phyloP scores from a whole-genome alignment of 108 stramenopile genomes.

The Thalassiosira profunda region DNA sequence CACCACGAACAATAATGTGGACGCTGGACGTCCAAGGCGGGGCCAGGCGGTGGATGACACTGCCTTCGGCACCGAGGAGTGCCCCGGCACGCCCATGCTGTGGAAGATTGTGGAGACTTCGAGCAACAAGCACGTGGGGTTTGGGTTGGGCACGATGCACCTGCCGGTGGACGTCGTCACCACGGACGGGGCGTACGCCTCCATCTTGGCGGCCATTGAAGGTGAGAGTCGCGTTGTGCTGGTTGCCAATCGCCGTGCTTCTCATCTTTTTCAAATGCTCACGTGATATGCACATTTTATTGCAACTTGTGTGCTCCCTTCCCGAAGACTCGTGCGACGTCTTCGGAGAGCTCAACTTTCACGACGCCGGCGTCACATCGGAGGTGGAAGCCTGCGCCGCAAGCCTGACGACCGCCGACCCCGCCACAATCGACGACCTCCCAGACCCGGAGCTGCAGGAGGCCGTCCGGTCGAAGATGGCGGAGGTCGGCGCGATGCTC shows the following conservation, averaged over 20 bases:
- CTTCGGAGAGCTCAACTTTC: conserved; percentile 13
- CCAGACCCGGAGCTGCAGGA: conserved; percentile 23
- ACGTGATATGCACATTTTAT: too few species aligned
- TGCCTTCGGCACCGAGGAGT: too few species aligned
- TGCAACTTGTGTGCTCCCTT: too few species aligned
- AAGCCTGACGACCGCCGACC: background rate
- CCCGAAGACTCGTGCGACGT: conserved; percentile 30
- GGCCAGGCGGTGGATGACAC: too few species aligned
- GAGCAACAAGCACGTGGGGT: conserved; percentile 14
- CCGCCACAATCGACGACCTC: conserved; percentile 20
- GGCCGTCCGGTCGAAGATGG: too few species aligned
- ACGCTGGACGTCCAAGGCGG: too few species aligned
- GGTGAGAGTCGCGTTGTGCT: too few species aligned
- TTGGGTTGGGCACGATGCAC: conserved; percentile 22
- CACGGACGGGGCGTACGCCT: conserved; percentile 3
- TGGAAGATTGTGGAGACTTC: conserved; percentile 24
- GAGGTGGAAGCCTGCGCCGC: conserved; percentile 2
- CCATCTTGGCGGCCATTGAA: background rate
- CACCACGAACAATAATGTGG: too few species aligned
- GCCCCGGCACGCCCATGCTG: conserved; percentile 17
- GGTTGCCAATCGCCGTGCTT: too few species aligned
- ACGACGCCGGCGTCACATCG: background rate
- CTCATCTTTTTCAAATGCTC: too few species aligned
- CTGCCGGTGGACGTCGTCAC: background rate
- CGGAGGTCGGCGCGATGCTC: too few species aligned